Conservation (phyloP, 371 early-diverging fungal species). For the Mucor plumbeus region DNA sequence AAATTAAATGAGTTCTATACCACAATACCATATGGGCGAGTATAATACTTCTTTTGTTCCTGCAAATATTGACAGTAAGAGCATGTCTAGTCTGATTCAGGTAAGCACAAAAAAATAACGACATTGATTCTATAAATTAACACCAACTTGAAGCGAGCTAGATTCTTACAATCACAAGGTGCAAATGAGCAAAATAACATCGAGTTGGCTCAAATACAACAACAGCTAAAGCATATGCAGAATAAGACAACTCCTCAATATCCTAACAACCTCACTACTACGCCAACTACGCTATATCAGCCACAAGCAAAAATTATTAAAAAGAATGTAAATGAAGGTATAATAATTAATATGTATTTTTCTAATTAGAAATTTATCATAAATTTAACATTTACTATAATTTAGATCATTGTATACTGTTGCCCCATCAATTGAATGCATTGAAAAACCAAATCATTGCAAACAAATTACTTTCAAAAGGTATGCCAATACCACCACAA, state of each 20-base stretch:
- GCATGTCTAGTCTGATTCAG: constrained; percentile 8
- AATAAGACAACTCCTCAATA: not conserved
- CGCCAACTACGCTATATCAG: constrained; percentile 1
- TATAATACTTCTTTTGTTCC: constrained; percentile 1
- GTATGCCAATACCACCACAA: constrained; percentile 73
- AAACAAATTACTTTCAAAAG: constrained; percentile 74
- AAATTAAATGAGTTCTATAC: constrained; percentile 5
- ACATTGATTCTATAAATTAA: not conserved
- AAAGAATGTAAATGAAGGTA: constrained; percentile 3
- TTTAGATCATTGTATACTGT: constrained; percentile 41
- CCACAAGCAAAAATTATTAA: not conserved
- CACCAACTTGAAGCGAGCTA: constrained; percentile 26
- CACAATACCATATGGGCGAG: constrained; percentile 4
- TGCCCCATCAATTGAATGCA: constrained; percentile 63
- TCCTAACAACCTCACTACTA: not conserved
- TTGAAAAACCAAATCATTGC: constrained; percentile 79
- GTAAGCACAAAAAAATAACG: not conserved
- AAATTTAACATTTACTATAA: not conserved
- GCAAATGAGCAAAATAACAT: constrained; percentile 68
- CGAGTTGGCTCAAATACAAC: constrained; percentile 67
- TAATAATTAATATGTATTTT: not conserved
- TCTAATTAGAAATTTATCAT: not conserved
- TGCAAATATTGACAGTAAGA: constrained; percentile 5
- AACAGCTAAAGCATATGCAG: constrained; percentile 38
- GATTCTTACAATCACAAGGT: constrained; percentile 52